Conservation (phyloP, 1,284 basidiomycete genomes). For the Coriolopsis trogii region DNA sequence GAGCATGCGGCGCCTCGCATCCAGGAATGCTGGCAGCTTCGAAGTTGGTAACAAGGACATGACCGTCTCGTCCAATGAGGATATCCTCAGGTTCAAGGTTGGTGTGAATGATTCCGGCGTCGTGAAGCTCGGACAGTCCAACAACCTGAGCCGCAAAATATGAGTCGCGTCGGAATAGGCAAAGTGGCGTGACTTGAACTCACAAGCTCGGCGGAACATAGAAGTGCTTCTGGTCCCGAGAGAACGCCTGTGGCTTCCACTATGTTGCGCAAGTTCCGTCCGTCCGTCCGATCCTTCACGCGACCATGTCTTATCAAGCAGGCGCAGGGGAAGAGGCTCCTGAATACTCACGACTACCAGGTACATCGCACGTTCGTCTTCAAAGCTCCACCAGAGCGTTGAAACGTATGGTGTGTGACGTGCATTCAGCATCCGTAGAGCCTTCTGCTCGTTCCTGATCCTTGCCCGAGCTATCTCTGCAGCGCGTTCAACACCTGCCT, state of each 20-base stretch:
- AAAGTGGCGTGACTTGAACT: no score
- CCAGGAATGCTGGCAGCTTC: constrained; percentile 39
- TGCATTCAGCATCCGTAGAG: constrained; percentile 59
- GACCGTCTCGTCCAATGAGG: constrained; percentile 63
- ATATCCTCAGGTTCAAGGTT: constrained; percentile 68
- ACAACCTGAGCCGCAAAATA: constrained; percentile 21
- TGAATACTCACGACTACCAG: constrained; percentile 48
- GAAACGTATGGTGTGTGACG: constrained; percentile 62
- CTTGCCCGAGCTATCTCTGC: constrained; percentile 45
- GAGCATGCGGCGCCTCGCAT: not conserved
- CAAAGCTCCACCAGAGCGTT: constrained; percentile 65
- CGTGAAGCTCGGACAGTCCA: constrained; percentile 27
- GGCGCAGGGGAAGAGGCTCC: not conserved
- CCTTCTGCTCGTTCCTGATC: constrained; percentile 53
- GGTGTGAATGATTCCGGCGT: constrained; percentile 31
- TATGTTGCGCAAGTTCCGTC: constrained; percentile 17
- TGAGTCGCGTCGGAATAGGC: no score
- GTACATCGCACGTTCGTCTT: constrained; percentile 64
- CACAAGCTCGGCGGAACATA: constrained; percentile 31
- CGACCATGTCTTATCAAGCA: not conserved
- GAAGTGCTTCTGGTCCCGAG: constrained; percentile 15
- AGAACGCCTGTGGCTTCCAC: constrained; percentile 24
- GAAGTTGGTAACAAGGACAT: constrained; percentile 54
- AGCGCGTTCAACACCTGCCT: constrained; percentile 50
- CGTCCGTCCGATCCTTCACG: constrained; percentile 23